phyloP scores from a whole-genome alignment of 225 moss, liverwort and hornwort genomes.

The Bryum argenteum region DNA sequence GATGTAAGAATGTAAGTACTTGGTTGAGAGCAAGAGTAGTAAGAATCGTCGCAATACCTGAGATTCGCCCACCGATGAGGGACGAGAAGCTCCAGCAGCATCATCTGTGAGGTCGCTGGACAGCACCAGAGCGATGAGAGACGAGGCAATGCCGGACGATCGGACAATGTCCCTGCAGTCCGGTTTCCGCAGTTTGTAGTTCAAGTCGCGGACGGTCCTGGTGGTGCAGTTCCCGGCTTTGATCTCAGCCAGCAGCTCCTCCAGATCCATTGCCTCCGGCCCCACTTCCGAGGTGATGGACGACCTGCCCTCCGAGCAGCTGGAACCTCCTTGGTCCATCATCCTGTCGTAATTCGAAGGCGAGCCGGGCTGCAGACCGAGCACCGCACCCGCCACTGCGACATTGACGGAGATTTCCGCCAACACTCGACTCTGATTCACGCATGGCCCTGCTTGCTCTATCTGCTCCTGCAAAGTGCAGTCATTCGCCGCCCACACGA shows the following conservation, averaged over 20 bases:
- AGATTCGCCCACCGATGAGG: constrained; percentile 17
- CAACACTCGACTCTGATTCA: constrained; percentile 27
- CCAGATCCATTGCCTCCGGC: constrained; percentile 22
- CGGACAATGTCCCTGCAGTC: constrained; percentile 25
- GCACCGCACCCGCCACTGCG: constrained; percentile 20
- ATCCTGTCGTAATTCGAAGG: constrained; percentile 38
- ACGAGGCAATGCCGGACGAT: constrained; percentile 33
- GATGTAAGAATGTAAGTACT: no score
- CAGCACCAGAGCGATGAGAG: constrained; percentile 34
- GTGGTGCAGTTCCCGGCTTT: constrained; percentile 37
- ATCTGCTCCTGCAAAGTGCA: constrained; percentile 35
- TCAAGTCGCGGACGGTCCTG: constrained; percentile 24
- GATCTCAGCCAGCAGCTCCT: constrained; percentile 42
- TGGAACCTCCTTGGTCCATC: constrained; percentile 29
- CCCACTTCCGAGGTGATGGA: constrained; percentile 34
- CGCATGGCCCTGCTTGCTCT: constrained; percentile 4
- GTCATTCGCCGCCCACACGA: constrained; percentile 49
- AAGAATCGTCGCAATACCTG: constrained; percentile 1
- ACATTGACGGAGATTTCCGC: constrained; percentile 33
- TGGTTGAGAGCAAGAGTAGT: no score
- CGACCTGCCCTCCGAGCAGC: constrained; percentile 38
- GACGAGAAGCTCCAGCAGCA: constrained; percentile 9
- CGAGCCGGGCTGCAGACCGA: constrained; percentile 24
- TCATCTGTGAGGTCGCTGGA: constrained; percentile 19
- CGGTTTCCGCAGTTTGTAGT: constrained; percentile 29